A percentile compares a stretch with the other conserved stretches of the same genome.
These are phyloP conservation scores for Globisporangium acanthophoron DNA, from an alignment of 352 stramenopile species.

Conservation along the genomic window DNA sequence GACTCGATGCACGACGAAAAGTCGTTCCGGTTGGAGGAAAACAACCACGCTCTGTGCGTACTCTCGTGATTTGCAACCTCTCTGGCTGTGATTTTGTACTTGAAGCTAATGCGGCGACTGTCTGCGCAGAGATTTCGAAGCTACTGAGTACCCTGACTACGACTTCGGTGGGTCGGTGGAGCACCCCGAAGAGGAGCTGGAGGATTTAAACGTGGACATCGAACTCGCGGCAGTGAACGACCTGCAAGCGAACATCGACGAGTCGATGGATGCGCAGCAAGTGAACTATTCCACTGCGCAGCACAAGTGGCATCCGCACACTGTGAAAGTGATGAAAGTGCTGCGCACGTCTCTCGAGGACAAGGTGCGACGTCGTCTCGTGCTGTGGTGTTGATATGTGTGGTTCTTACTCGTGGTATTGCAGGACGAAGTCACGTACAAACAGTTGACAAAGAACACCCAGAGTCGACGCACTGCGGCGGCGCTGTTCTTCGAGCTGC, in stretches of 20 bases:
- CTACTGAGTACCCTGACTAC: slow-evolving; percentile 43
- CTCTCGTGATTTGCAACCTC: not conserved
- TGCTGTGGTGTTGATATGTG: not conserved
- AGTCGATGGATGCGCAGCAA: slow-evolving; percentile 24
- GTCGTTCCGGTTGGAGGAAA: slow-evolving; percentile 33
- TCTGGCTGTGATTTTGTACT: not conserved
- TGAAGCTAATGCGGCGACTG: slow-evolving; percentile 2
- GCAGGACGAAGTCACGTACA: slow-evolving; percentile 78
- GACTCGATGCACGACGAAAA: slow-evolving; percentile 28
- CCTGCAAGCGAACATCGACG: slow-evolving; percentile 57
- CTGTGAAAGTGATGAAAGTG: slow-evolving; percentile 93
- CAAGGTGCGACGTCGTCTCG: slow-evolving; percentile 31
- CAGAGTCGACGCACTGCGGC: slow-evolving; percentile 86
- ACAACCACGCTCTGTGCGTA: slow-evolving; percentile 10
- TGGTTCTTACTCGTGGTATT: not conserved
- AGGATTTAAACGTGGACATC: slow-evolving; percentile 76
- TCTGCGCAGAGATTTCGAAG: slow-evolving; percentile 24
- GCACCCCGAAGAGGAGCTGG: slow-evolving; percentile 28
- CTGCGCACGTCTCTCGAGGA: slow-evolving; percentile 65
- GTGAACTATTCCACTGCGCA: slow-evolving; percentile 45
- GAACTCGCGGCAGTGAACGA: slow-evolving; percentile 78
- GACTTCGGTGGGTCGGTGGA: slow-evolving; percentile 34
- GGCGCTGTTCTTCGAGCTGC: slow-evolving; percentile 95
- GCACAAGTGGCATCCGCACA: slow-evolving; percentile 98
- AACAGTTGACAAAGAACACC: slow-evolving; percentile 79